Percentiles rank a stretch among this genome's conserved stretches.
phyloP scores from a whole-genome alignment of 1,284 basidiomycete genomes.

The Volvariella volvacea region DNA sequence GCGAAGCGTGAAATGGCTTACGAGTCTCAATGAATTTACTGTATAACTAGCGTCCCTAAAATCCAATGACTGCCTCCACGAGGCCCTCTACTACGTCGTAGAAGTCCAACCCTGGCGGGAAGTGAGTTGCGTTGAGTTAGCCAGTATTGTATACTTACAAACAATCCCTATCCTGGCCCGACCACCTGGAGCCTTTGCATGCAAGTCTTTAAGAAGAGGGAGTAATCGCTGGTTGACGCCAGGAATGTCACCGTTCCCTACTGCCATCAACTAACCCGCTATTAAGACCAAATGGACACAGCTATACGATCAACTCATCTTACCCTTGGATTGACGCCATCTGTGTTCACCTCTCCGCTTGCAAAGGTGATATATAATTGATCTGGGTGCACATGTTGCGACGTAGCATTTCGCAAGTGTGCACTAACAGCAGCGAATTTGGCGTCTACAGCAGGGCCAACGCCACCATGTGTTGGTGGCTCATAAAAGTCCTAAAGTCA shows the following conservation, averaged over 20 bases:
- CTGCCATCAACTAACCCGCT: neutral
- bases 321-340: conserved; percentile 20
- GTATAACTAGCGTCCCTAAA: neutral
- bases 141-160: neutral
- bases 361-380: conserved; percentile 40
- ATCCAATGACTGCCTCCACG: neutral
- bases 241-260: neutral
- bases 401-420: conserved; percentile 30
- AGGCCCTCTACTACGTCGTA: neutral
- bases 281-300: neutral
- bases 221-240: neutral
- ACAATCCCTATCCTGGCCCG: neutral
- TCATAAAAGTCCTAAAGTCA: conserved; percentile 32
- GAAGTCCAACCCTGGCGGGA: neutral
- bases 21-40: neutral
- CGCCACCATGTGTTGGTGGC: conserved; percentile 9
- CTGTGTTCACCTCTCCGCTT: conserved; percentile 20
- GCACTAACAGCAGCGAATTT: conserved; percentile 31
- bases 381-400: conserved; percentile 20
- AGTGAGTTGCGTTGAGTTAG: no score
- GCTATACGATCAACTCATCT: conserved; percentile 1
- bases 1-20: conserved; percentile 1
- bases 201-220: neutral
- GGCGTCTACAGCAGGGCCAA: conserved; percentile 25
- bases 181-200: neutral